Base-by-base conservation (phyloP, 2,329 filamentous ascomycete genomes). In the Phialophora verrucosa region DNA sequence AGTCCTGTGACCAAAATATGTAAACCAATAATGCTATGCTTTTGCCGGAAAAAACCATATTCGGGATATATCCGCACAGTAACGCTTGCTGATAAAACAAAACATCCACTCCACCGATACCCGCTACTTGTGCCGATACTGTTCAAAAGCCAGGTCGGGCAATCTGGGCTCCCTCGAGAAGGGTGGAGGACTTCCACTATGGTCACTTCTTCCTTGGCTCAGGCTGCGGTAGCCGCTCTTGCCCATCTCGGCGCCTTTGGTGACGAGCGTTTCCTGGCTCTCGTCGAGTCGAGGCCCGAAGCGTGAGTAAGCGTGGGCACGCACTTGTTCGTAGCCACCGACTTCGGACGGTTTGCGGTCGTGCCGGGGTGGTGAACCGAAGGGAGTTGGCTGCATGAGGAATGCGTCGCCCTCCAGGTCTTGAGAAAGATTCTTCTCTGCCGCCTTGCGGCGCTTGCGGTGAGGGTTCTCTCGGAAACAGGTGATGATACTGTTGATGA, bases 381-480 rank as follows among this genome's bases (percentile, higher is more conserved):
- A 10, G 69, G 53, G 69, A 35, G 59, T 67, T 25, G 86, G 85
- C 60, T 90, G 87, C 78, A 92, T 88, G 65, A 97, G 88, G 23
- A 97, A 73, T 3, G 67, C 66, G 42, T 73, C 69, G 5, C 71
- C 70, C 61, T 87, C 12, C 91, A 93, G 82, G 94, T 94, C 75
- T 96, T 91, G 47, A 97, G 86, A 4, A 93, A 91, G 1, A 93
- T 97, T 58, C 97, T 94, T 92, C 79, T 93, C 91, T 78, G 92
- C 88, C 80, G 94, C 91, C 86, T 96, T 96, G 80, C 92, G 89
- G 75, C 89, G 89, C 84, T 90, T 90, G 70, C 91, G 88, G 79
- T 98, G 94, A 3, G 94, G 93, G 81, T 98, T 98, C 81, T 93
- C 87, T 76, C 90, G 91, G 85, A 88, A 88, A 80, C 89, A 93